Base-by-base conservation (phyloP, 805 yeast genomes). In the Schwanniomyces polymorphus region DNA sequence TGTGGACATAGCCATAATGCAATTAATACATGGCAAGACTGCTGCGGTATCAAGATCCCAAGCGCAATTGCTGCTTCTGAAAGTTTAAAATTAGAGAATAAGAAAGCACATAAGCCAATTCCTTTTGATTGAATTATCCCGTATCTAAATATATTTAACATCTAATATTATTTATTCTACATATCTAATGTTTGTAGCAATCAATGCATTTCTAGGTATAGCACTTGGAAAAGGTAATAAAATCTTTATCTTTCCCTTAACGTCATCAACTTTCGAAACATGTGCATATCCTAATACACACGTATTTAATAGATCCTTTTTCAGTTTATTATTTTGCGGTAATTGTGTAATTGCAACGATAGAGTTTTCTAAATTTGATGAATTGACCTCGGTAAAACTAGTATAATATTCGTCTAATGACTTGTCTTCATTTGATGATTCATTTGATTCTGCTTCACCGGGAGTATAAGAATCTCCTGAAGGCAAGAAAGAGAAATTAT, bases 11-110 rank as follows among this genome's bases (percentile, higher is more conserved):
- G 51, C 44, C 58, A 51, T 42, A 57, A 49, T 14, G 14, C 27
- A 8, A 51, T 59, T 2, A 78, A 72, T 48, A 83, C 88, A 2
- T 94, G 97, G 96, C 98, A 97, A 7, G 98, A 94, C 63, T 94
- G 99, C 60, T 94, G 99, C 71, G 99, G 99, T 7, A 94, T 94
- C 43, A 88, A 89, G 60, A 80, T 94, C 1, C 99, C 99, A 0
- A 90, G 97, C 67, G 97, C 97, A 0, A 81, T 91, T 47, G 98
- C 97, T 0, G 99, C 97, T 0, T 78, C 84, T 12, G 84, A 82
- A 51, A 69, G 81, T 67, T 69, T 74, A 44, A 68, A 50, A 37
- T 29, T 39, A 41, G 42, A 62, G 27, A 57, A 59, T 27, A 63
- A 63, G 45, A 29, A 40, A 10, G 11, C 18, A n/a, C 42, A 48